Conservation (phyloP, 1,139 yeast species). For the Kodamaea alishanica region DNA sequence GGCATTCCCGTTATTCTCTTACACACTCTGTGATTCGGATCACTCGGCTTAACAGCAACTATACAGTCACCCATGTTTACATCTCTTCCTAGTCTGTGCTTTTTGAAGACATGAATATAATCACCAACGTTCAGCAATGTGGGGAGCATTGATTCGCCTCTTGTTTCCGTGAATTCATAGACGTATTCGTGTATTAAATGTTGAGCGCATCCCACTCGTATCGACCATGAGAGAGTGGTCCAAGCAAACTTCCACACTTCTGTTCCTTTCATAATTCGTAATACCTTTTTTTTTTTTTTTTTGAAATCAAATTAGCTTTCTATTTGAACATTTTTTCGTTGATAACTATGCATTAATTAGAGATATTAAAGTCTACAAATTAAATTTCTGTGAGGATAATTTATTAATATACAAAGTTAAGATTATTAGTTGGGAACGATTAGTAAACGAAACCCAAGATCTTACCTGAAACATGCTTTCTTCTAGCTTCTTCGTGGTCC, state of each 20-base stretch:
- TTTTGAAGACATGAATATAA: slow-evolving; percentile 74
- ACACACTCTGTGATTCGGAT: slow-evolving; percentile 81
- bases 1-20: slow-evolving; percentile 96
- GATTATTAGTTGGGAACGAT: slow-evolving; percentile 1
- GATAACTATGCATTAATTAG: background rate
- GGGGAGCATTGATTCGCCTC: slow-evolving; percentile 95
- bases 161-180: slow-evolving; percentile 76
- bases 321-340: background rate
- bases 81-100: slow-evolving; percentile 53
- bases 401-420: slow-evolving; percentile 5
- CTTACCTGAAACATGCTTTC: slow-evolving; percentile 99
- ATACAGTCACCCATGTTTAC: slow-evolving; percentile 80
- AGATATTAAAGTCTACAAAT: background rate
- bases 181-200: slow-evolving; percentile 65
- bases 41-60: slow-evolving; percentile 87
- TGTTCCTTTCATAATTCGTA: slow-evolving; percentile 8
- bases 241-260: slow-evolving; percentile 30
- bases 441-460: slow-evolving; percentile 90
- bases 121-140: slow-evolving; percentile 74
- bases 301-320: background rate
- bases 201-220: slow-evolving; percentile 64
- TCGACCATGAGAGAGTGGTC: slow-evolving; percentile 41
- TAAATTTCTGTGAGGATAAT: background rate
- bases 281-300: background rate
- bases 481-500: slow-evolving; percentile 99